Evolutionary conservation across 2,329 filamentous ascomycete species (phyloP), one percentile per base, ranked within the genome.

Genomic region (Penicillium sp.): DNA sequence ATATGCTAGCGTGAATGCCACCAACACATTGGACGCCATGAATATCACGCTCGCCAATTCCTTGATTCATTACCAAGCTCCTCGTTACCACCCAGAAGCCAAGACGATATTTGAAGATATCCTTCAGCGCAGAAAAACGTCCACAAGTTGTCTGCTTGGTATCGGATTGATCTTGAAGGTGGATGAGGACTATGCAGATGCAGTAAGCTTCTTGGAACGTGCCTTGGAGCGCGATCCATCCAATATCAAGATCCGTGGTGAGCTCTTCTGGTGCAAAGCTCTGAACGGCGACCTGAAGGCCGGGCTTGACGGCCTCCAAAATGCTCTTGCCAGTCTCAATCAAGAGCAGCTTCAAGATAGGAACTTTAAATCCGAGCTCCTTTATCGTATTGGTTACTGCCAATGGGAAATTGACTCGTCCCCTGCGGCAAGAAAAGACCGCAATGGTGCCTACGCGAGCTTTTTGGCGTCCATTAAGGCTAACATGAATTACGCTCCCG

Each of bases 121-220:
- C 4, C 74, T 98, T 1, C 73, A 79, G 33, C 79, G 85, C 17
- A 88, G 94, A 41, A 77, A 82, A 2, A 80, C 79, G 2, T 90
- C 86, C 1, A 94, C 89, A 0, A 71, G 81, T 19, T 90, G 90
- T 2, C 72, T 98, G 46, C 86, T 97, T 31, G 93, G 93, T 1
- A 81, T 96, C 21, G 94, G 93, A 1, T 69, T 97, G 16, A 91
- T 98, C 27, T 84, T 90, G 32, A 89, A 96, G 64, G 93, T 97
- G 55, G 89, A 95, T 50, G 85, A 95, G 56, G 86, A 97, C 48
- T 96, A 87, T 56, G 74, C 79, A 32, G 77, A 87, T 56, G 93
- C 94, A 0, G 81, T 90, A 26, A 78, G 84, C 18, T 96, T 94
- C 57, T 70, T 98, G 9, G 77, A 77, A 26, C 79, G 87, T 48